Base-by-base conservation (phyloP, 202 grass and related monocot genomes). In the Saccharum hybrid region DNA sequence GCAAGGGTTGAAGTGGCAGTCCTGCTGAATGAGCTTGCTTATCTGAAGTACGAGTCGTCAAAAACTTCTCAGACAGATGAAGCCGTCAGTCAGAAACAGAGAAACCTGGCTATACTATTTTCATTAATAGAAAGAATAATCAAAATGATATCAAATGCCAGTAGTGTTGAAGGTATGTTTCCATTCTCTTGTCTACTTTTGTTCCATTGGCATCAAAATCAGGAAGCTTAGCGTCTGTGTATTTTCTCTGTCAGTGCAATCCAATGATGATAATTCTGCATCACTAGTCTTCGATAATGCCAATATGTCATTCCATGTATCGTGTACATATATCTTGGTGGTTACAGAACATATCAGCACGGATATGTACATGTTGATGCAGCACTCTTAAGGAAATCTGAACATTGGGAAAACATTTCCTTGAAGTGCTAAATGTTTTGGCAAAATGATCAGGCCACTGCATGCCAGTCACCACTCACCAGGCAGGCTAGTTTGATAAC, bases 121-220 rank as follows among this genome's bases (percentile, higher is more conserved):
- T 90, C 95, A 33, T 84, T 98, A 71, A 90, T 94, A 82, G 95
- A 98, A 90, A 93, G 90, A 81, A 90, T 94, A 77, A 94, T 98
- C 46, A 94, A 94, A 93, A 86, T 93, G 64, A 93, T 95, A 76
- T 94, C 92, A 81, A 84, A 83, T 81, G 78, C 83, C 21, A 90
- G 78, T 79, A 66, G 86, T 14, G 68, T 80, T 67, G 93, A 92
- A 93, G 92, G 96, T 98, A 87, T 77, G 45, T 64, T 65, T 80
- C 71, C 26, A 18, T 77, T 23, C 54, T 56, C n/a, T 61, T 56
- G 57, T 30, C 31, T 78, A 3, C 43, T 68, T 64, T 86, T 77
- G 18, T 86, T 83, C 31, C 61, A 51, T 67, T 18, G 31, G 3
- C 26, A 68, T 42, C 45, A 30, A 66, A 66, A 66, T 33, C 22